Evolutionary conservation across 2,329 filamentous ascomycete genomes (phyloP).

Genomic region (Cytospora piceicola): DNA sequence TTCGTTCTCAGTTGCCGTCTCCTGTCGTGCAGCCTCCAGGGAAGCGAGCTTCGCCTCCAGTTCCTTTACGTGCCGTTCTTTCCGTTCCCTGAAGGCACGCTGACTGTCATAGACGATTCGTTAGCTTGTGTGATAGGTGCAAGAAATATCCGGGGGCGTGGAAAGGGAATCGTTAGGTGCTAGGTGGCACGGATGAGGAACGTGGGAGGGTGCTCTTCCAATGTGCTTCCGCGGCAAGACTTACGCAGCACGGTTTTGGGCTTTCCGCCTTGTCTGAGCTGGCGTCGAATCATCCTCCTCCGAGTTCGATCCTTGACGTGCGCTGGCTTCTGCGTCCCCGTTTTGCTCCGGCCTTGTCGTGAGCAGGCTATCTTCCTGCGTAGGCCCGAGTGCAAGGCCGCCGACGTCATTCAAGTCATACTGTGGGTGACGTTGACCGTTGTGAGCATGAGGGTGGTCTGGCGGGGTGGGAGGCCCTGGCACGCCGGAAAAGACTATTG

Average conservation of each 20-base stretch:
- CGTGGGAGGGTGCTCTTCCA: neutral
- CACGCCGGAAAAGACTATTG: constrained; percentile 48
- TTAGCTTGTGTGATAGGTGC: constrained; percentile 10
- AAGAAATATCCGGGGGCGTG: neutral
- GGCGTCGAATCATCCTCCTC: constrained; percentile 59
- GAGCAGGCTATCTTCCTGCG: constrained; percentile 39
- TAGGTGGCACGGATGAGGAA: constrained; percentile 1
- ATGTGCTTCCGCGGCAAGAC: constrained; percentile 38
- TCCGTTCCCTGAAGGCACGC: constrained; percentile 93
- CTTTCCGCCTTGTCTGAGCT: constrained; percentile 62
- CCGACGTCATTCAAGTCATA: constrained; percentile 33
- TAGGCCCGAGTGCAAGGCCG: constrained; percentile 32
- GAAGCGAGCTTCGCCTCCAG: constrained; percentile 82
- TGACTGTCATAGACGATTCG: constrained; percentile 61
- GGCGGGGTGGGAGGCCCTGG: constrained; percentile 58
- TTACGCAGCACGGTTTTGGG: constrained; percentile 65
- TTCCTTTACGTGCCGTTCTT: constrained; percentile 88
- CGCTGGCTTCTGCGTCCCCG: constrained; percentile 37
- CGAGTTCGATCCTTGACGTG: constrained; percentile 52
- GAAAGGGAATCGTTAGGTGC: neutral
- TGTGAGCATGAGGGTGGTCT: constrained; percentile 39
- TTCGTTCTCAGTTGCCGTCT: constrained; percentile 81
- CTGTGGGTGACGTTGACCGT: constrained; percentile 36
- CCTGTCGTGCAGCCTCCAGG: constrained; percentile 74
- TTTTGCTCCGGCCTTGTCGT: constrained; percentile 47